Evolutionary conservation across 768 basidiomycete genomes (phyloP).

Genomic region (Amanita polypyramis): DNA sequence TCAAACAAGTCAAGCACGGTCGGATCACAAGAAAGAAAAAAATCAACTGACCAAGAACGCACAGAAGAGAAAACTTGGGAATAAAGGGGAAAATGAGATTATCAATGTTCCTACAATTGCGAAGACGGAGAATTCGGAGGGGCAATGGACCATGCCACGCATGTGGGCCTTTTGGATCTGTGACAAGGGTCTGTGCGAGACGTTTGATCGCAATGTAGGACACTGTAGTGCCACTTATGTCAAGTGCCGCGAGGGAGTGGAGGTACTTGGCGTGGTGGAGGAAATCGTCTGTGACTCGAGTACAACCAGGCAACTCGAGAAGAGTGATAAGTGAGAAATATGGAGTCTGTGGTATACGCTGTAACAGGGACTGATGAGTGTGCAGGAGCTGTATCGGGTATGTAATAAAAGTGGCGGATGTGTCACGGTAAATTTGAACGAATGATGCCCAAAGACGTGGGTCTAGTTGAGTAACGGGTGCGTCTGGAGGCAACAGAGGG

Average conservation of each 20-base stretch:
- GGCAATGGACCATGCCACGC: slow-evolving; percentile 37
- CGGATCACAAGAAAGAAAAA: neutral
- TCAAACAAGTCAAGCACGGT: slow-evolving; percentile 14
- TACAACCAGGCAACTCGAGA: slow-evolving; percentile 46
- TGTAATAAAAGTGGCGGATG: slow-evolving; percentile 32
- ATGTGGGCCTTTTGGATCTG: slow-evolving; percentile 16
- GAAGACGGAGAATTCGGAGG: slow-evolving; percentile 47
- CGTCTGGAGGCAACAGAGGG: slow-evolving; percentile 12
- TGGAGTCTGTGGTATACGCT: slow-evolving; percentile 39
- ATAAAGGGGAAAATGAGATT: slow-evolving; percentile 32
- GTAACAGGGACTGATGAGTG: slow-evolving; percentile 42
- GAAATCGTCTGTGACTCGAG: slow-evolving; percentile 47
- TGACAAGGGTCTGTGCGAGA: slow-evolving; percentile 38
- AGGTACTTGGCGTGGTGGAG: slow-evolving; percentile 40
- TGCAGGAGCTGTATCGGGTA: slow-evolving; percentile 46
- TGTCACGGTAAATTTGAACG: slow-evolving; percentile 44
- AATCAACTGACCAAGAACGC: slow-evolving; percentile 42
- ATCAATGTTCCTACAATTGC: slow-evolving; percentile 41
- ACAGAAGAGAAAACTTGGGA: slow-evolving; percentile 43
- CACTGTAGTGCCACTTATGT: slow-evolving; percentile 44
- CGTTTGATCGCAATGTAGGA: slow-evolving; percentile 40
- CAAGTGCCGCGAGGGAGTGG: slow-evolving; percentile 50
- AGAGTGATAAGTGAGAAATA: slow-evolving; percentile 58
- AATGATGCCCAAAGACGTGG: slow-evolving; percentile 56
- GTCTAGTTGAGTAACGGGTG: slow-evolving; percentile 25